These are phyloP conservation scores for Chamaecrista fasciculata DNA, from an alignment of 306 rosid genomes.

Conservation along the genomic window DNA sequence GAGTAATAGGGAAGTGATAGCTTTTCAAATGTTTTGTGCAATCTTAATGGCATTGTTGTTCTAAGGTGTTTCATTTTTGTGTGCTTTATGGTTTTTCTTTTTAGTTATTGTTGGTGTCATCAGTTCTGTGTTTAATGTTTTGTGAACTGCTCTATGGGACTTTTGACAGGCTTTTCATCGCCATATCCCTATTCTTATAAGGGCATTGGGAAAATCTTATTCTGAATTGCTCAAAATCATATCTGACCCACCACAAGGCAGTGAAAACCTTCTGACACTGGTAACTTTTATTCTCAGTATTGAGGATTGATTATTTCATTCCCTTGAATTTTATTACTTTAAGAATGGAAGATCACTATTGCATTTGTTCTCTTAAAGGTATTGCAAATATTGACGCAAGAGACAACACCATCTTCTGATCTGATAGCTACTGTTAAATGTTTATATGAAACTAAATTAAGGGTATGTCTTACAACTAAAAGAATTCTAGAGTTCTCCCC, in stretches of 20 bases:
- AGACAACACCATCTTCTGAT: slow-evolving; percentile 67
- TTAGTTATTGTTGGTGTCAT: neutral
- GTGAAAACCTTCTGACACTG: slow-evolving; percentile 87
- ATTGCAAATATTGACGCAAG: slow-evolving; percentile 86
- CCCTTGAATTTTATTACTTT: slow-evolving; percentile 16
- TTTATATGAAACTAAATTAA: slow-evolving; percentile 86
- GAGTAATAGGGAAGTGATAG: neutral
- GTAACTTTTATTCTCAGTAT: slow-evolving; percentile 41
- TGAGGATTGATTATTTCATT: slow-evolving; percentile 16
- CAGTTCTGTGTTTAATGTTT: slow-evolving; percentile 23
- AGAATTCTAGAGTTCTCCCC: slow-evolving; percentile 25
- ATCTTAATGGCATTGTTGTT: neutral
- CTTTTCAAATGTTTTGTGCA: neutral
- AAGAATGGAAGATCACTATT: slow-evolving; percentile 11
- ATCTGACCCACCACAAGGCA: slow-evolving; percentile 94
- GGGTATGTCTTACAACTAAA: slow-evolving; percentile 46
- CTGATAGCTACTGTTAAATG: slow-evolving; percentile 81
- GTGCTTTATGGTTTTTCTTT: slow-evolving; percentile 25
- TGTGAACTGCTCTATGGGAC: slow-evolving; percentile 14
- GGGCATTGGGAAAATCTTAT: slow-evolving; percentile 84
- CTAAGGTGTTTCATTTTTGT: slow-evolving; percentile 12
- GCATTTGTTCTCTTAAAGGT: slow-evolving; percentile 58
- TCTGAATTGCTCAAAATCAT: slow-evolving; percentile 74
- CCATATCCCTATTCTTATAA: slow-evolving; percentile 76
- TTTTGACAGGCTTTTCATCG: slow-evolving; percentile 86